phyloP scores from a whole-genome alignment of 768 basidiomycete species.

The Boletus bicolor region DNA sequence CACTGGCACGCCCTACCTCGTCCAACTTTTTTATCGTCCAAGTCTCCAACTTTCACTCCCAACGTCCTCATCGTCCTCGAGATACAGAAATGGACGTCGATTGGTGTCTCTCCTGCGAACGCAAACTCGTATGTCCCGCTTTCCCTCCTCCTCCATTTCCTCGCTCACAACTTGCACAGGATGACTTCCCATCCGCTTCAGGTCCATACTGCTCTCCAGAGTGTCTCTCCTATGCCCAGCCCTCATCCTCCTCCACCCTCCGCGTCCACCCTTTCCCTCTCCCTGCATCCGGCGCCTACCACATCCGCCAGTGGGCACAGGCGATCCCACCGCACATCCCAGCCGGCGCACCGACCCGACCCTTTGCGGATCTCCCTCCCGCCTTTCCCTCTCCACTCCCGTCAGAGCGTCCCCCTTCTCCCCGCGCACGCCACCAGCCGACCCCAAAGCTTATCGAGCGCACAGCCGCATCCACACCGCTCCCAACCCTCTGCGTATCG shows the following conservation, averaged over 20 bases:
- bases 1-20: constrained; percentile 19
- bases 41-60: background rate
- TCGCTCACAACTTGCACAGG: constrained; percentile 12
- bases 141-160: background rate
- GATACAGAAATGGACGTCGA: constrained; percentile 53
- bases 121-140: constrained; percentile 47
- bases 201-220: constrained; percentile 57
- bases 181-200: constrained; percentile 27
- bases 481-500: constrained; percentile 52
- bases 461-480: constrained; percentile 28
- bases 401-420: constrained; percentile 16
- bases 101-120: constrained; percentile 69
- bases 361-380: constrained; percentile 22
- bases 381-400: constrained; percentile 1
- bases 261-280: background rate
- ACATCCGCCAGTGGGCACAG: constrained; percentile 30
- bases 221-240: constrained; percentile 36
- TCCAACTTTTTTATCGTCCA: constrained; percentile 13
- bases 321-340: constrained; percentile 32
- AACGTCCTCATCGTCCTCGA: background rate
- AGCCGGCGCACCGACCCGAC: constrained; percentile 28
- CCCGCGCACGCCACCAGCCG: constrained; percentile 22
- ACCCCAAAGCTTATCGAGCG: constrained; percentile 37
- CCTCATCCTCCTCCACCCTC: constrained; percentile 31
- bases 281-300: constrained; percentile 3